Conservation (phyloP, 306 rosid genomes). For the Gleditsia sinensis region DNA sequence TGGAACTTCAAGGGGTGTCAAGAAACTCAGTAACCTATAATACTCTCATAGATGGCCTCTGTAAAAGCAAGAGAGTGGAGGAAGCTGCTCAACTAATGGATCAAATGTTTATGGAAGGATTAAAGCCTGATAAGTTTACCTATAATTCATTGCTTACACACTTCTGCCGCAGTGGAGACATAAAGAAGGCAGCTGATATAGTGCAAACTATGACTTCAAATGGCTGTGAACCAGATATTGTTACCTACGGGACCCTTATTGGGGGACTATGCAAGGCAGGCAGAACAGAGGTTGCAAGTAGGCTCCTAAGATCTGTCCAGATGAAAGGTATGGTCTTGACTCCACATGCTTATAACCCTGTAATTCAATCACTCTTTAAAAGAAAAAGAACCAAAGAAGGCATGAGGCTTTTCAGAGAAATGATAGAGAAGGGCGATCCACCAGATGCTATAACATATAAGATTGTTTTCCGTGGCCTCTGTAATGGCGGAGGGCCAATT, state of each 20-base stretch:
- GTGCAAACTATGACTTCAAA: slow-evolving; percentile 80
- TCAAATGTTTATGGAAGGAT: slow-evolving; percentile 96
- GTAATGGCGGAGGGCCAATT: slow-evolving; percentile 89
- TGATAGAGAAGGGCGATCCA: slow-evolving; percentile 75
- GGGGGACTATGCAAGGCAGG: slow-evolving; percentile 89
- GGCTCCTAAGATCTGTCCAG: slow-evolving; percentile 83
- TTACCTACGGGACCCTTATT: slow-evolving; percentile 77
- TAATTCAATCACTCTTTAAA: slow-evolving; percentile 68
- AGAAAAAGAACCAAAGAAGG: slow-evolving; percentile 80
- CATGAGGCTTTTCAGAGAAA: slow-evolving; percentile 87
- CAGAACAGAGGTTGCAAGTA: slow-evolving; percentile 73
- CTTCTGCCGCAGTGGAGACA: slow-evolving; percentile 78
- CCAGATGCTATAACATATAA: slow-evolving; percentile 77
- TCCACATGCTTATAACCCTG: slow-evolving; percentile 83
- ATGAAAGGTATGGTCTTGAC: slow-evolving; percentile 85
- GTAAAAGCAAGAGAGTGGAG: slow-evolving; percentile 70
- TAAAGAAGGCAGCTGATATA: slow-evolving; percentile 81
- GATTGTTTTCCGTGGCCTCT: slow-evolving; percentile 84
- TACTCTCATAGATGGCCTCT: slow-evolving; percentile 83
- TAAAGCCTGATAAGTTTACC: slow-evolving; percentile 85
- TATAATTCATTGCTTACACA: slow-evolving; percentile 78
- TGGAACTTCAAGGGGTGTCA: slow-evolving; percentile 90
- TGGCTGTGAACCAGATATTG: slow-evolving; percentile 88
- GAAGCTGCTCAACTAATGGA: slow-evolving; percentile 94
- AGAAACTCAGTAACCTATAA: slow-evolving; percentile 83